Conservation (phyloP, 306 rosid genomes). For the Acacia confusa region DNA sequence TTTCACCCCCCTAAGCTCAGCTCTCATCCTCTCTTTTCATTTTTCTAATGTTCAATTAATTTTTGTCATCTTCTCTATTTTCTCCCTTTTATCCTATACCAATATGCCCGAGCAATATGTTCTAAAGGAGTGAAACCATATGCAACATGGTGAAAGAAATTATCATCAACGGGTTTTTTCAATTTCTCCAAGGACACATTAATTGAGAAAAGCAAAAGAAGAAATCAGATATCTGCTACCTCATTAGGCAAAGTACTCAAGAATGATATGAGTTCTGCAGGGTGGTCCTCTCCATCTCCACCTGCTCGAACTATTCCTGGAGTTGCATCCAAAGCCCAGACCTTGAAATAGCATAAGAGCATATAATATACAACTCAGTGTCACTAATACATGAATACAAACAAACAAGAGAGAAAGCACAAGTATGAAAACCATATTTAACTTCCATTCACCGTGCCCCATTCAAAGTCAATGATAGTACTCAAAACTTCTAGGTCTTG, state of each 20-base stretch:
- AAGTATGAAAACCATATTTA: constrained; percentile 10
- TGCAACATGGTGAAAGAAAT: constrained; percentile 16
- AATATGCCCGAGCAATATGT: not conserved
- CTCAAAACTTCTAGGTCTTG: not conserved
- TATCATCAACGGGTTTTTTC: constrained; percentile 5
- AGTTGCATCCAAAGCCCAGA: constrained; percentile 91
- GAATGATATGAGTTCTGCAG: constrained; percentile 81
- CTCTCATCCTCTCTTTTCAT: not conserved
- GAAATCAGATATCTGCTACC: constrained; percentile 43
- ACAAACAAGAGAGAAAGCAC: constrained; percentile 24
- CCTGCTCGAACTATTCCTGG: constrained; percentile 90
- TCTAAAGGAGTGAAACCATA: constrained; percentile 5
- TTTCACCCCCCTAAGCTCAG: not conserved
- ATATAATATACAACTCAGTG: constrained; percentile 26
- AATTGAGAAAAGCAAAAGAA: constrained; percentile 15
- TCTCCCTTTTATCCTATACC: constrained; percentile 7
- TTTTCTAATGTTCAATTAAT: not conserved
- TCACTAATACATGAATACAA: not conserved
- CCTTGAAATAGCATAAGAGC: constrained; percentile 47
- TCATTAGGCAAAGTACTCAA: constrained; percentile 70
- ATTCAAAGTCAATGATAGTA: not conserved
- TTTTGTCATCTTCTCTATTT: not conserved
- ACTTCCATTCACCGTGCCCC: not conserved
- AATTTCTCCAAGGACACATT: constrained; percentile 22
- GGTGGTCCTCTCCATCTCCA: constrained; percentile 97